A percentile compares a stretch with the other conserved stretches of the same genome.
Evolutionary conservation across 345 rosid genomes (phyloP).

Genomic region (Lagerstroemia speciosa): DNA sequence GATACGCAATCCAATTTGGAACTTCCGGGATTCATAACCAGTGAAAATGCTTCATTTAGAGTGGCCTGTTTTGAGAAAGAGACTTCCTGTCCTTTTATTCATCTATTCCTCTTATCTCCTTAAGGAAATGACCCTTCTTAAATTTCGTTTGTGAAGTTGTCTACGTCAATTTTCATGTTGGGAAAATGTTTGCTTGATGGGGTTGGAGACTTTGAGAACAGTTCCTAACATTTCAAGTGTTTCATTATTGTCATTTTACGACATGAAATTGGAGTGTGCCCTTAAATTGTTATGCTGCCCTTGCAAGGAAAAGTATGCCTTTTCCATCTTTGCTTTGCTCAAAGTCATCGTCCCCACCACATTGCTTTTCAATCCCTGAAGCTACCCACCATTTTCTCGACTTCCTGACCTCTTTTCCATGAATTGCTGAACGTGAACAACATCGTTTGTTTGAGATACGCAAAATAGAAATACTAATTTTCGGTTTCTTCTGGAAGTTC

Average conservation of each 20-base stretch:
- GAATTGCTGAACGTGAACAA: too few relatives aligned
- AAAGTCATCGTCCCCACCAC: conserved; percentile 2
- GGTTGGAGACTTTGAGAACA: conserved; percentile 5
- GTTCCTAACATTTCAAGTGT: conserved; percentile 4
- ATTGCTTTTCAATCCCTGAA: neutral
- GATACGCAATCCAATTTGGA: too few relatives aligned
- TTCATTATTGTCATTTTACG: neutral
- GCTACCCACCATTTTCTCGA: neutral
- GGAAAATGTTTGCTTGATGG: neutral
- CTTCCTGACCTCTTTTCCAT: neutral
- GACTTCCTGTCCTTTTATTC: too few relatives aligned
- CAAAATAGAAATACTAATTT: neutral
- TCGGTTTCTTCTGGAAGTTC: neutral
- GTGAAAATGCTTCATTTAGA: too few relatives aligned
- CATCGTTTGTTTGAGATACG: neutral
- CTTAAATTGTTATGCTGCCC: conserved; percentile 8
- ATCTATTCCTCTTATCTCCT: too few relatives aligned
- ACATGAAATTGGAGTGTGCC: neutral
- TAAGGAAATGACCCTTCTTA: too few relatives aligned
- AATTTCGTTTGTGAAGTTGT: neutral
- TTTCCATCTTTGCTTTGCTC: conserved; percentile 9
- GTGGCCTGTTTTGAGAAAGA: too few relatives aligned
- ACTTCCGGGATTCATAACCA: too few relatives aligned
- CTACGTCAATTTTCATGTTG: neutral
- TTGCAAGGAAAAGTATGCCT: conserved; percentile 6